phyloP scores from a whole-genome alignment of 1,284 basidiomycete species.

The Marasmius tenuissimus region DNA sequence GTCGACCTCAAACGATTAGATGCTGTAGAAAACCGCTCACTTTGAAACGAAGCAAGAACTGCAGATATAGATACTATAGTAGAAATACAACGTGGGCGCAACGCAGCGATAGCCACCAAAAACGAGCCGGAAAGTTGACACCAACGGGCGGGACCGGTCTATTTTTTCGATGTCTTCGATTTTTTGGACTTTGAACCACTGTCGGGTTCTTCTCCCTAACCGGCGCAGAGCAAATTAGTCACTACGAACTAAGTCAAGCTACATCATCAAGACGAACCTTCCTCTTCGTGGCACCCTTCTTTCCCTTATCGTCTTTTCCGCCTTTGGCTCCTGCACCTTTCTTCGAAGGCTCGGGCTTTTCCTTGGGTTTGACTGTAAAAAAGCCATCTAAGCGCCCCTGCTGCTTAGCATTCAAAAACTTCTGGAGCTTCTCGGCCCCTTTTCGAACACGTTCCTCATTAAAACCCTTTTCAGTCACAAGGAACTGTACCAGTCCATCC shows the following conservation, averaged over 20 bases:
- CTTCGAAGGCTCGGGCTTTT: slow-evolving; percentile 16
- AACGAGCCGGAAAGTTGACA: neutral
- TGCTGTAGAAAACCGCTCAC: no score
- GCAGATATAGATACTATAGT: no score
- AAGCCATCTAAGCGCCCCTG: slow-evolving; percentile 97
- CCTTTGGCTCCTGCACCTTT: neutral
- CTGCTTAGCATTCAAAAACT: slow-evolving; percentile 88
- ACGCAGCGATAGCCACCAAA: neutral
- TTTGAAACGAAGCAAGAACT: no score
- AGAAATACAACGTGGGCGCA: neutral
- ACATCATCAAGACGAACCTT: neutral
- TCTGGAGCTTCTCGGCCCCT: slow-evolving; percentile 90
- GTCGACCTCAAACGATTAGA: no score
- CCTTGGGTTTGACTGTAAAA: slow-evolving; percentile 74
- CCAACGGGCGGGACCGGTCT: neutral
- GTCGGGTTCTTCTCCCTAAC: neutral
- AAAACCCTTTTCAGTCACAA: slow-evolving; percentile 96
- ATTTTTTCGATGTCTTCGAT: neutral
- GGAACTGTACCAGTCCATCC: slow-evolving; percentile 92
- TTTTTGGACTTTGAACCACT: neutral
- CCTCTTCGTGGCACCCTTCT: neutral
- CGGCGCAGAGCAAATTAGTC: neutral
- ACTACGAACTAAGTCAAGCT: neutral
- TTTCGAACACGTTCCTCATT: slow-evolving; percentile 96
- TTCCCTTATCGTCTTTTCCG: neutral